Conservation (phyloP, 2,329 filamentous ascomycete species). For the Knufia petricola region DNA sequence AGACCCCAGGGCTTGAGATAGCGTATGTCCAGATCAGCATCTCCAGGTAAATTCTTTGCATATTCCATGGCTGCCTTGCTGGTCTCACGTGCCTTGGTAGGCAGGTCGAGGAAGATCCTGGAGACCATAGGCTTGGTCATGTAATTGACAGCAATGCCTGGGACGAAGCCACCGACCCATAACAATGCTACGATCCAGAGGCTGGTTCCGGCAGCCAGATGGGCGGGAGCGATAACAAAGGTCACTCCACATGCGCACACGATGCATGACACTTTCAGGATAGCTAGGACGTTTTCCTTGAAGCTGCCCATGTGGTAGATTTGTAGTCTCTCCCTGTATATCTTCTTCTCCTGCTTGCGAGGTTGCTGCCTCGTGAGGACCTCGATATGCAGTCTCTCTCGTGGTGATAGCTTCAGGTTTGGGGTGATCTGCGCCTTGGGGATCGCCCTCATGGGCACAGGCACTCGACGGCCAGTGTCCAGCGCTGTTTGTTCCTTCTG, state of each 20-base stretch:
- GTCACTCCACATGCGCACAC: slow-evolving; percentile 59
- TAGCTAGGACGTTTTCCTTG: slow-evolving; percentile 57
- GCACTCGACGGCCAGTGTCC: slow-evolving; percentile 15
- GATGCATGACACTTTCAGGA: slow-evolving; percentile 61
- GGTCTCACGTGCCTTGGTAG: slow-evolving; percentile 54
- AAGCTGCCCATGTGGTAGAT: slow-evolving; percentile 67
- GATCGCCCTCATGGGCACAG: slow-evolving; percentile 20
- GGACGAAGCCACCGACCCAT: slow-evolving; percentile 45
- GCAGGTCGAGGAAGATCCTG: slow-evolving; percentile 60
- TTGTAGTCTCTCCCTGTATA: slow-evolving; percentile 44
- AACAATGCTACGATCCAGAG: slow-evolving; percentile 15
- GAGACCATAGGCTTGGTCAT: slow-evolving; percentile 62
- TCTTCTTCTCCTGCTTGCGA: slow-evolving; percentile 10
- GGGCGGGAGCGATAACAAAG: slow-evolving; percentile 53
- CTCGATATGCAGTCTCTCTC: slow-evolving; percentile 22
- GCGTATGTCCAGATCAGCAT: slow-evolving; percentile 35
- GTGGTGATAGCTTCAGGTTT: slow-evolving; percentile 19
- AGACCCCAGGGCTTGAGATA: slow-evolving; percentile 39
- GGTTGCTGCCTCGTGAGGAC: slow-evolving; percentile 19
- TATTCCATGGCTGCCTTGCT: slow-evolving; percentile 38
- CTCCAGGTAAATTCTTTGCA: slow-evolving; percentile 35
- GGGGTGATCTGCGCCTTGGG: slow-evolving; percentile 20
- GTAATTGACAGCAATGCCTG: slow-evolving; percentile 55
- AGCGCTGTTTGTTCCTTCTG: slow-evolving; percentile 13
- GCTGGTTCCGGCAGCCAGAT: slow-evolving; percentile 32